A percentile compares a stretch with the other conserved stretches of the same genome.
Conservation (phyloP, 176 grass and related monocot species). For the Pontederia crassipes region DNA sequence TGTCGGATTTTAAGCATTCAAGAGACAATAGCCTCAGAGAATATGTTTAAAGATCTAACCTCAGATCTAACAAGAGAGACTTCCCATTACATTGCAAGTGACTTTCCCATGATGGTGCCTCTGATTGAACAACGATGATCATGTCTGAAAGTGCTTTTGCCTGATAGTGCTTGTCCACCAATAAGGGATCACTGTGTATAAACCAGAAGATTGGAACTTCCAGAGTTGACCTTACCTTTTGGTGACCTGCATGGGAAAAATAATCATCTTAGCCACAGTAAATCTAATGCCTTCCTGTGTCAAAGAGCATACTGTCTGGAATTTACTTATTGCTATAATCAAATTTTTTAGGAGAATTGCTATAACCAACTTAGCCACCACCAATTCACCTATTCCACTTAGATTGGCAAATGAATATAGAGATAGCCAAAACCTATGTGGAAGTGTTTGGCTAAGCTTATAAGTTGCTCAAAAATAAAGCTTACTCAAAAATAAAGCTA, state of each 20-base stretch:
- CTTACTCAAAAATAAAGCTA: too few species aligned
- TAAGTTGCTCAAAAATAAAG: too few species aligned
- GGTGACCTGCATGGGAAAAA: constrained; percentile 40
- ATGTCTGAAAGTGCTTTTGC: constrained; percentile 83
- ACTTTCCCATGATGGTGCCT: constrained; percentile 83
- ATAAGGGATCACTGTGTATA: constrained; percentile 67
- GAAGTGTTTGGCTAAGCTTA: too few species aligned
- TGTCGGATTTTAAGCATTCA: background rate
- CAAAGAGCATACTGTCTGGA: too few species aligned
- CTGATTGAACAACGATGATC: constrained; percentile 91
- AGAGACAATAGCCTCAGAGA: background rate
- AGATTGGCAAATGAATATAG: too few species aligned
- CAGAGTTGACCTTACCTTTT: constrained; percentile 73
- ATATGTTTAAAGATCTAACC: constrained; percentile 28
- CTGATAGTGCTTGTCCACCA: constrained; percentile 94
- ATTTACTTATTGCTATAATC: too few species aligned
- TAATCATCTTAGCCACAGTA: too few species aligned
- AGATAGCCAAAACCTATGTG: too few species aligned
- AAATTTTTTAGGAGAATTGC: too few species aligned
- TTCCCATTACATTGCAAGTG: constrained; percentile 91
- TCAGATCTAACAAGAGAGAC: constrained; percentile 76
- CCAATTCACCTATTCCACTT: too few species aligned
- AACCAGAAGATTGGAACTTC: constrained; percentile 99
- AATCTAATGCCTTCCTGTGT: background rate
- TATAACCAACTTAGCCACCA: too few species aligned